A percentile compares a stretch with the other conserved stretches of the same genome.
Conservation (phyloP, 1,284 basidiomycete species). For the Pyrrhoderma noxium region DNA sequence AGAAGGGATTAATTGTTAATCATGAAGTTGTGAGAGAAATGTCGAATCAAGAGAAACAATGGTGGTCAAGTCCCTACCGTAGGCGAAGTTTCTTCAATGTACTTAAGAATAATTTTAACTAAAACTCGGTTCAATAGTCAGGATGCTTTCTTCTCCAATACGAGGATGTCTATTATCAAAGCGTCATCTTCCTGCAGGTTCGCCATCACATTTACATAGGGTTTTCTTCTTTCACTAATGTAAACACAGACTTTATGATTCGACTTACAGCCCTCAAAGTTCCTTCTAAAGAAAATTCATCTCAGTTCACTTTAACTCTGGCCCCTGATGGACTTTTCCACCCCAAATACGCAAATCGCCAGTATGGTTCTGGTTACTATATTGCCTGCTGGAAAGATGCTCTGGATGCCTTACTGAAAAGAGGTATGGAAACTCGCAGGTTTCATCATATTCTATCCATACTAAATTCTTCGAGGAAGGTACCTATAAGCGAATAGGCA, state of each 20-base stretch:
- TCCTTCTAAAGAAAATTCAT: slow-evolving; percentile 24
- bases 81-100: slow-evolving; percentile 26
- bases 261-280: slow-evolving; percentile 46
- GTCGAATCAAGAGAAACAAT: slow-evolving; percentile 51
- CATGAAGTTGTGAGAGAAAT: slow-evolving; percentile 45
- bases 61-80: slow-evolving; percentile 73
- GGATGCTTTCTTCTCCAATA: slow-evolving; percentile 61
- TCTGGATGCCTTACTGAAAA: slow-evolving; percentile 30
- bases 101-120: no score
- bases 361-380: slow-evolving; percentile 41
- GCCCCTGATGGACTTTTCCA: slow-evolving; percentile 67
- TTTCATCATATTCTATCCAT: not conserved
- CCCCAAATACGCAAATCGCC: slow-evolving; percentile 44
- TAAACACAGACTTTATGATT: slow-evolving; percentile 52
- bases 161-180: slow-evolving; percentile 46
- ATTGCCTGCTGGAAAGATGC: slow-evolving; percentile 49
- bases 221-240: not conserved
- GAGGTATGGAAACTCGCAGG: slow-evolving; percentile 26
- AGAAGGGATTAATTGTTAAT: slow-evolving; percentile 21
- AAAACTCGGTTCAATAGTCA: slow-evolving; percentile 41
- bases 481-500: slow-evolving; percentile 29
- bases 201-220: slow-evolving; percentile 14
- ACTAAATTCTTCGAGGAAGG: slow-evolving; percentile 9
- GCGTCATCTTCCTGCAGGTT: slow-evolving; percentile 51
- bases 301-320: slow-evolving; percentile 25